phyloP scores from a whole-genome alignment of 148 eudicot species.

The Limonium bicolor region DNA sequence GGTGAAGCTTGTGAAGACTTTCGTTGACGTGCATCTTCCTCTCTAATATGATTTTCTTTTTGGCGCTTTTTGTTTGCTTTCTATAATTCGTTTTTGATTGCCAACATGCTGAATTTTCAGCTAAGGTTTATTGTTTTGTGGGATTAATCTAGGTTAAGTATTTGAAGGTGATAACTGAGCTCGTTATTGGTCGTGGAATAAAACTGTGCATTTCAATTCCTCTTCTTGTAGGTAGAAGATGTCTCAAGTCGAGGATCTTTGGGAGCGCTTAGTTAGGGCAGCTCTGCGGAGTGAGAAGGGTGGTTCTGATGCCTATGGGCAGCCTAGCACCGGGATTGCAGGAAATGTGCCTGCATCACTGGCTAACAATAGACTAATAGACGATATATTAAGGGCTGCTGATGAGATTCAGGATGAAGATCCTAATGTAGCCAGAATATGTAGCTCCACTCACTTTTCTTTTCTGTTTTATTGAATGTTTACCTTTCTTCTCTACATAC shows the following conservation, averaged over 20 bases:
- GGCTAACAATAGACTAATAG: constrained; percentile 56
- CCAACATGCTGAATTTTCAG: too few relatives aligned
- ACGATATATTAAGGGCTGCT: constrained; percentile 83
- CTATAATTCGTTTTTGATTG: too few relatives aligned
- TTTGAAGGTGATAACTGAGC: too few relatives aligned
- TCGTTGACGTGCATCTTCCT: too few relatives aligned
- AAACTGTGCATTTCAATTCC: background rate
- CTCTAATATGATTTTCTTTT: too few relatives aligned
- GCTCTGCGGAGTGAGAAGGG: constrained; percentile 66
- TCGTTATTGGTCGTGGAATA: background rate
- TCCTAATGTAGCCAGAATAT: constrained; percentile 74
- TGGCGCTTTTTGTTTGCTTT: too few relatives aligned
- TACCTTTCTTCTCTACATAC: background rate
- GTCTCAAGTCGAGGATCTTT: constrained; percentile 76
- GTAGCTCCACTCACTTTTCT: constrained; percentile 16
- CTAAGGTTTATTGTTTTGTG: too few relatives aligned
- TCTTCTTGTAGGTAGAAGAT: constrained; percentile 29
- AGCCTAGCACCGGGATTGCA: constrained; percentile 67
- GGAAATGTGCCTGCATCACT: constrained; percentile 91
- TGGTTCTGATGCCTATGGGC: constrained; percentile 49
- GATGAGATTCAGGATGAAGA: constrained; percentile 96
- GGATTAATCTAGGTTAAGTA: too few relatives aligned
- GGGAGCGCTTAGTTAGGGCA: constrained; percentile 95
- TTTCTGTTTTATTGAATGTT: background rate
- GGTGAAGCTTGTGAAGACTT: too few relatives aligned